Evolutionary conservation across 805 yeast genomes (phyloP), one percentile per base, ranked within the genome.

Genomic region (Priceomyces medius): DNA sequence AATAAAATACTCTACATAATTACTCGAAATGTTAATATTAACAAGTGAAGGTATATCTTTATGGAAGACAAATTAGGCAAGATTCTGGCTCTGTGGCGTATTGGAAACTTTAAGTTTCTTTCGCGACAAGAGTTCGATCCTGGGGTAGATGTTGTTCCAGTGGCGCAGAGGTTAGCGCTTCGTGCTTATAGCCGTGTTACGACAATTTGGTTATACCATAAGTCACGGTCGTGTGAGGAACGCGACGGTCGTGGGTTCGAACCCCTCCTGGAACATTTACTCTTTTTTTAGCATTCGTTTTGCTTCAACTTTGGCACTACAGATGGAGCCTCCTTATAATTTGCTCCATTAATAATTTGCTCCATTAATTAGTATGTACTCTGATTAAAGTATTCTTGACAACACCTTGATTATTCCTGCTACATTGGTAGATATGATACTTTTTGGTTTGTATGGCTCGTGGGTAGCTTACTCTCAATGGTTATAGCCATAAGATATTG

Each of bases 171-270:
- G 75, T 68, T 69, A 70, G 75, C 74, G 74, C 75, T 68, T 70
- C 74, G 75, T 70, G 74, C 75, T 70, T 70, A 70, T 69, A 69
- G 71, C 68, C 65, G 74, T 58, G 48, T 64, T 58, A 53, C 70
- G 68, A 62, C 68, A 54, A 58, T 53, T 47, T 64, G 71, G 71
- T 66, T 65, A 66, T 66, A 51, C 70, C 71, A 63, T 54, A 64
- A 63, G 73, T 66, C 73, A 67, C 74, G 71, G 71, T 68, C 75
- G 75, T 69, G 74, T 69, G 74, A 68, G 75, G 73, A 68, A 70
- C 75, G 75, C 75, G 74, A 70, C 70, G 74, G 75, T 70, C 75
- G 73, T 68, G 73, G 74, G 75, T 70, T 70, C 75, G 66, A 70
- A 62, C 74, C 74, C 74, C 73, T 68, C 73, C 74, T 67, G 68